Percentiles rank a stretch among this genome's conserved stretches.
phyloP scores from a whole-genome alignment of 169 alveolate genomes.

The Babesia bigemina region DNA sequence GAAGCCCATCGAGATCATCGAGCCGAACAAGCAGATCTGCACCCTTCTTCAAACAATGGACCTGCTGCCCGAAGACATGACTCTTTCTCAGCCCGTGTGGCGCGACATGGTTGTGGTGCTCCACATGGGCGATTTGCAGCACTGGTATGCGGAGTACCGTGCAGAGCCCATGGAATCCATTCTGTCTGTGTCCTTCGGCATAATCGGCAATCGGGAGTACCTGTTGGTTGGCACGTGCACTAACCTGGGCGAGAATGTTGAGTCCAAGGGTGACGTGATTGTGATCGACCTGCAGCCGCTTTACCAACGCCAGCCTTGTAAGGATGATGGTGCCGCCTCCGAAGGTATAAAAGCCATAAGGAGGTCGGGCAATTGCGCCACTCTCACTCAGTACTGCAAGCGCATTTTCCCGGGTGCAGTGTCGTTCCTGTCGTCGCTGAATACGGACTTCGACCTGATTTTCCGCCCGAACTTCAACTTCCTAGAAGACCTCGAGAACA shows the following conservation, averaged over 20 bases:
- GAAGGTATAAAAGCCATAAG: background rate
- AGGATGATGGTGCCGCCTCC: background rate
- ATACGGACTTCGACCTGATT: conserved; percentile 35
- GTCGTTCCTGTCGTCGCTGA: conserved; percentile 43
- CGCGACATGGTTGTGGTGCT: conserved; percentile 40
- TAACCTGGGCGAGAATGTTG: conserved; percentile 64
- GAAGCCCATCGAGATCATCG: conserved; percentile 27
- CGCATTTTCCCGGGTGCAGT: conserved; percentile 61
- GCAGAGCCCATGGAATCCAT: conserved; percentile 53
- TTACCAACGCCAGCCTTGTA: conserved; percentile 10
- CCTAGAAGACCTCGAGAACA: conserved; percentile 20
- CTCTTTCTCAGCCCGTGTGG: conserved; percentile 5
- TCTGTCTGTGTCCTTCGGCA: conserved; percentile 58
- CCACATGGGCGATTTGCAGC: conserved; percentile 47
- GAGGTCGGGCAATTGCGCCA: conserved; percentile 17
- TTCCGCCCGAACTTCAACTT: conserved; percentile 40
- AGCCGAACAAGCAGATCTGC: conserved; percentile 43
- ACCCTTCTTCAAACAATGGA: conserved; percentile 17
- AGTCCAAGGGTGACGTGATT: conserved; percentile 55
- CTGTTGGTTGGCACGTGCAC: conserved; percentile 62
- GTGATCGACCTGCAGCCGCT: conserved; percentile 39
- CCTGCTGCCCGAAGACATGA: background rate
- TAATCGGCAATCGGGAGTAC: conserved; percentile 47
- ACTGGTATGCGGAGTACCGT: conserved; percentile 35
- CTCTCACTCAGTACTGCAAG: conserved; percentile 36